Conservation (phyloP, 2,329 filamentous ascomycete species). For the Ascochyta viciae-villosae region DNA sequence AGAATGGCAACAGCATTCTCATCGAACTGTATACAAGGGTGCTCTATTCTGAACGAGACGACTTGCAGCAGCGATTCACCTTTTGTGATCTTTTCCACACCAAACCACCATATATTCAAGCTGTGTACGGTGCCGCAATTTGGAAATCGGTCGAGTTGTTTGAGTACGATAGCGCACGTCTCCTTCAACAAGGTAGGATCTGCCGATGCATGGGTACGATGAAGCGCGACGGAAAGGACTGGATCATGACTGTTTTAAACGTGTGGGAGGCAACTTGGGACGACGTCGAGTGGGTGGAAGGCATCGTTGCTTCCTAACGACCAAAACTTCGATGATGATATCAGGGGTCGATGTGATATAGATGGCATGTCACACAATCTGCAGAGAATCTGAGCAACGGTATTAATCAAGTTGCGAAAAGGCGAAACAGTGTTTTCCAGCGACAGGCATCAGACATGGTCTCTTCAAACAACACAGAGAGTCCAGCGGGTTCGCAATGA, state of each 20-base stretch:
- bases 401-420: neutral
- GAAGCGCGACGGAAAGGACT: constrained; percentile 53
- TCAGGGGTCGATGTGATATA: constrained; percentile 4
- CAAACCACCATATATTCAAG: constrained; percentile 61
- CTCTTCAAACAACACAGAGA: neutral
- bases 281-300: constrained; percentile 60
- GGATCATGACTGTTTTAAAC: constrained; percentile 57
- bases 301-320: constrained; percentile 45
- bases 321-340: neutral
- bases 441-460: neutral
- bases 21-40: constrained; percentile 72
- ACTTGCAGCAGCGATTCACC: constrained; percentile 66
- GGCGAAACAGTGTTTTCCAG: neutral
- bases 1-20: constrained; percentile 57
- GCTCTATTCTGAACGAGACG: constrained; percentile 63
- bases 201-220: constrained; percentile 59
- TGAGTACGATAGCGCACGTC: constrained; percentile 55
- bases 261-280: constrained; percentile 62
- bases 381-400: neutral
- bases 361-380: neutral
- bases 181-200: constrained; percentile 53
- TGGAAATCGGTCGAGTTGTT: constrained; percentile 56
- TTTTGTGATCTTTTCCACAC: constrained; percentile 69
- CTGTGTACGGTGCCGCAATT: constrained; percentile 50
- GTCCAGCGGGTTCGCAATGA: neutral